A percentile compares a stretch with the other conserved stretches of the same genome.
phyloP scores from a whole-genome alignment of 1,284 basidiomycete genomes.

The Fomitopsis pinicola region DNA sequence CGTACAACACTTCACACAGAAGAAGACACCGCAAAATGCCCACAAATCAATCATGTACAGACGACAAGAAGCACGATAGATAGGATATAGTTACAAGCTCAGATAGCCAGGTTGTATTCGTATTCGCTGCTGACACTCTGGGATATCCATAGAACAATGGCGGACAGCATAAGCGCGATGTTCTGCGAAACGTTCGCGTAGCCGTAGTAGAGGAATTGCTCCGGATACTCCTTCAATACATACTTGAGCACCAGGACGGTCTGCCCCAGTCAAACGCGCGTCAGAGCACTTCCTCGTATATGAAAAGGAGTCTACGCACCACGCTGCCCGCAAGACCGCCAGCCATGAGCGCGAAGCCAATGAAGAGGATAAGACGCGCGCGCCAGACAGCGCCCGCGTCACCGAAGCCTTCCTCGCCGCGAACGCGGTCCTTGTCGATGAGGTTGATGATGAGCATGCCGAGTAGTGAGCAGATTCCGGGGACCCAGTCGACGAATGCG shows the following conservation, averaged over 20 bases:
- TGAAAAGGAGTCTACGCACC: constrained; percentile 44
- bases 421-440: constrained; percentile 91
- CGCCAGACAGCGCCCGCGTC: constrained; percentile 87
- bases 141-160: constrained; percentile 83
- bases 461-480: constrained; percentile 89
- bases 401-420: constrained; percentile 77
- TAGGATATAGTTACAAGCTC: neutral
- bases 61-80: neutral
- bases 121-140: constrained; percentile 80
- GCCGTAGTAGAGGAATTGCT: constrained; percentile 88
- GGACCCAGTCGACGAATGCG: constrained; percentile 91
- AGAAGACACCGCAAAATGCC: no score
- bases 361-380: constrained; percentile 86
- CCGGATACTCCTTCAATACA: constrained; percentile 67
- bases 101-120: constrained; percentile 82
- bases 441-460: constrained; percentile 93
- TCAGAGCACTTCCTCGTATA: neutral
- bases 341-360: constrained; percentile 96
- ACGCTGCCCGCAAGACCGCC: constrained; percentile 93
- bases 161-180: constrained; percentile 87
- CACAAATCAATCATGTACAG: no score
- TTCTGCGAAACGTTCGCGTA: constrained; percentile 95
- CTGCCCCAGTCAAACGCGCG: constrained; percentile 35
- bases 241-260: constrained; percentile 93
- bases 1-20: no score